Evolutionary conservation across 129 eudicot genomes (phyloP), one percentile per base, ranked within the genome.

Genomic region (Saposhnikovia divaricata): DNA sequence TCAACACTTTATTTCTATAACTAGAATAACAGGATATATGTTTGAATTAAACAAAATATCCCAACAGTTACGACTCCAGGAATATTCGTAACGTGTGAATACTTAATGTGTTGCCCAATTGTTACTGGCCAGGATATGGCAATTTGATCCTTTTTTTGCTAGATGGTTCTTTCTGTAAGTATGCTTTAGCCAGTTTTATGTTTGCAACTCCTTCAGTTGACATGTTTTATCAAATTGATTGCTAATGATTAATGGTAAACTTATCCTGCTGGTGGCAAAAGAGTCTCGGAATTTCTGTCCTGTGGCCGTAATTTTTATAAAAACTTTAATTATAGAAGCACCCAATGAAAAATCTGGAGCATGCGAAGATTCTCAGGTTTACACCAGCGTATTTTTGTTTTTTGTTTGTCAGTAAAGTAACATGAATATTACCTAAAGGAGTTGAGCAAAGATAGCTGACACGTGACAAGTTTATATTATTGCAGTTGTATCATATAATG

Each of bases 51-150:
- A n/a, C n/a, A n/a, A n/a, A n/a, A n/a, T n/a, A n/a, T n/a, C n/a
- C n/a, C n/a, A n/a, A n/a, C n/a, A n/a, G n/a, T n/a, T 34, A 90
- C 86, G 96, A 95, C 99, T 4, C 99, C 96, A 37, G 94, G 91
- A 68, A 83, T 89, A 40, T 80, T 92, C 72, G 81, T 92, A 74
- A 92, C 87, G 94, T 92, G 91, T 80, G 97, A 92, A 83, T 95
- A 89, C 84, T 84, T 95, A 51, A 89, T 90, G 87, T 89, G 96
- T 50, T 90, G 96, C 83, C 97, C 97, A 5, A 81, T 92, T 74
- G 78, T 72, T 59, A 88, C 83, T 78, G 97, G 90, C 19, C 87
- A 90, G 31, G 97, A 95, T 80, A 87, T 88, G 78, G 93, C 91
- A 38, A 77, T 89, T 79, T 96, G 94, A 27, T 90, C 93, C 71